These are phyloP conservation scores for Ampelomyces quisqualis DNA, from an alignment of 2,329 filamentous ascomycete genomes.

Conservation along the genomic window DNA sequence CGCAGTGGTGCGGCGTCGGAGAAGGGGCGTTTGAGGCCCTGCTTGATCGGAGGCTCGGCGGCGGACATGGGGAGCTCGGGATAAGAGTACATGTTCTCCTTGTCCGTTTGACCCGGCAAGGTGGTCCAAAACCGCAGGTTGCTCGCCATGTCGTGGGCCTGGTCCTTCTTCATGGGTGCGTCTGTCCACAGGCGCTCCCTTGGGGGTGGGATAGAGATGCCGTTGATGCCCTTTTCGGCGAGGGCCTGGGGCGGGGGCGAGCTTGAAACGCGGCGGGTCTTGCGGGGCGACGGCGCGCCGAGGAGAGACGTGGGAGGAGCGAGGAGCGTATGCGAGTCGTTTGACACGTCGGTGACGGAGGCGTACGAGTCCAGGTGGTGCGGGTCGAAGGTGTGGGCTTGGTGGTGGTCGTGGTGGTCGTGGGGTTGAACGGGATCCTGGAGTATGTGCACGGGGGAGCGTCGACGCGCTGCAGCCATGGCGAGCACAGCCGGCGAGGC, in stretches of 20 bases:
- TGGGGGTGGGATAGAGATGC: conserved; percentile 67
- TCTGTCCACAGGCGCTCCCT: conserved; percentile 59
- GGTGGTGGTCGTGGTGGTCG: conserved; percentile 48
- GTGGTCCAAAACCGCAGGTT: conserved; percentile 57
- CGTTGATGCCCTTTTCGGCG: conserved; percentile 64
- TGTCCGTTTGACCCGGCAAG: conserved; percentile 47
- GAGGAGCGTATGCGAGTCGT: conserved; percentile 65
- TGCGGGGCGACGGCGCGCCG: conserved; percentile 68
- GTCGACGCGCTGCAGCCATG: conserved; percentile 60
- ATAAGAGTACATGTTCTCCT: conserved; percentile 51
- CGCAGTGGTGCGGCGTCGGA: conserved; percentile 73
- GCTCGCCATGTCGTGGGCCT: conserved; percentile 45
- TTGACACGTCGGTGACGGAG: conserved; percentile 48
- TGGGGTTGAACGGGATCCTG: conserved; percentile 53
- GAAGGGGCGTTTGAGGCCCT: conserved; percentile 59
- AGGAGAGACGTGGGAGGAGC: conserved; percentile 58
- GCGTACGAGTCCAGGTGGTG: conserved; percentile 52
- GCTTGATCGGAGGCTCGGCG: conserved; percentile 33
- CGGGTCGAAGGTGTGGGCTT: conserved; percentile 52
- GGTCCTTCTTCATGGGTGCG: conserved; percentile 65
- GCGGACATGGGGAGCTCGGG: conserved; percentile 40
- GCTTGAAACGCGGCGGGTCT: conserved; percentile 58
- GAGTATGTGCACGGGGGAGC: conserved; percentile 58
- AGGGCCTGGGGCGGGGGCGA: conserved; percentile 61
- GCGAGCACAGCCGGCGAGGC: conserved; percentile 31